A percentile compares a stretch with the other conserved stretches of the same genome.
These are phyloP conservation scores for Colletotrichum phormii DNA, from an alignment of 2,329 filamentous ascomycete species.

Conservation along the genomic window DNA sequence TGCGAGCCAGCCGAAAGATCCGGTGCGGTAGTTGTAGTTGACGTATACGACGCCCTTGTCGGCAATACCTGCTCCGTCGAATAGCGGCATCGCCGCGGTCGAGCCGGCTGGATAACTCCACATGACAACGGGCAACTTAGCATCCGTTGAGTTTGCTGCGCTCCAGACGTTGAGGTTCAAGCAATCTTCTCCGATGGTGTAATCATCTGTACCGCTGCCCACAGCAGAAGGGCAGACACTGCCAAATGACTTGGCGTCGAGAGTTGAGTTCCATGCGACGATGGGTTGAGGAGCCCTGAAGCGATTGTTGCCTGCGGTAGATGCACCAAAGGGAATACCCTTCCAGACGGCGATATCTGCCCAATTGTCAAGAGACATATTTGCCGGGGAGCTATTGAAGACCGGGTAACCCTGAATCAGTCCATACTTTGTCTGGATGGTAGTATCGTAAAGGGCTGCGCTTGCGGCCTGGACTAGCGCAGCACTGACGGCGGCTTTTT, in stretches of 20 bases:
- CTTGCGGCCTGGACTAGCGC: neutral
- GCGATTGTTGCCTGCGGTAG: constrained; percentile 1
- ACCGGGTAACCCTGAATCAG: constrained; percentile 18
- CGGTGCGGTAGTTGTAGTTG: too few species aligned
- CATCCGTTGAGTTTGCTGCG: constrained; percentile 40
- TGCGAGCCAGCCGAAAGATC: too few species aligned
- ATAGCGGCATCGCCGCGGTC: too few species aligned
- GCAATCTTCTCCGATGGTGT: constrained; percentile 45
- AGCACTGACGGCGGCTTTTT: neutral
- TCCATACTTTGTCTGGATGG: neutral
- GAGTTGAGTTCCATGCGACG: constrained; percentile 38
- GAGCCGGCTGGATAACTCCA: constrained; percentile 37
- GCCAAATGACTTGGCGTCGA: constrained; percentile 36
- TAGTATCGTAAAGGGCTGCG: neutral
- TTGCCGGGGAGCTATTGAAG: constrained; percentile 1
- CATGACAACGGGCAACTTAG: constrained; percentile 45
- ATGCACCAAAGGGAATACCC: neutral
- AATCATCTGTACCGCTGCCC: neutral
- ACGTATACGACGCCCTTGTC: too few species aligned
- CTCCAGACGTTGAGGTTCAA: constrained; percentile 49
- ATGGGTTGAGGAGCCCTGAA: neutral
- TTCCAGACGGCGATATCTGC: constrained; percentile 9
- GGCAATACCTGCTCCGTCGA: too few species aligned
- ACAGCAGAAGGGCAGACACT: neutral
- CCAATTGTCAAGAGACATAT: constrained; percentile 27